Base-by-base conservation (phyloP, 2,329 filamentous ascomycete genomes). In the Leptographium wingfieldii region DNA sequence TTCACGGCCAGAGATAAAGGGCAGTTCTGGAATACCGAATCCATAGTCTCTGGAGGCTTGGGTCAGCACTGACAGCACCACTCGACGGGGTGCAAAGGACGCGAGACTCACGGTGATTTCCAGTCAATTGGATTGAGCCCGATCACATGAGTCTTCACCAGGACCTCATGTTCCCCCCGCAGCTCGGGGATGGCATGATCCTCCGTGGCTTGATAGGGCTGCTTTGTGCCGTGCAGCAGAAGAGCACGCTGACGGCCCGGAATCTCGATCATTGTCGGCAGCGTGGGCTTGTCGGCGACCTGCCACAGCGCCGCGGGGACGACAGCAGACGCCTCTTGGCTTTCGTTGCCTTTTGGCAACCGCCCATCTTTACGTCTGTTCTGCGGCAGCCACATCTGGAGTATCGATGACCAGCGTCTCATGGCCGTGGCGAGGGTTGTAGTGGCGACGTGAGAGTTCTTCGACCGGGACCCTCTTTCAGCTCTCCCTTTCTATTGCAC, bases 121-220 rank as follows among this genome's bases (percentile, higher is more conserved):
- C 83, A 88, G 68, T 89, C 88, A 59, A 91, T 87, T 0, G 88
- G 88, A 66, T 91, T 91, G 46, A 91, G 72, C 0, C 87, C 87
- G 65, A 89, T 84, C 14, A 81, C 80, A 46, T 79, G 73, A 1
- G 83, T 79, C 67, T 80, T 80, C n/a, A 89, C 78, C 5, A 89
- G 72, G 5, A 88, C 71, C 65, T 89, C 83, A 52, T 64, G 61
- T 10, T 67, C 65, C 25, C 61, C 57, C 16, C 63, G 38, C 3
- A 69, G 59, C 29, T 63, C 29, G 5, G 69, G 69, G 2, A 71
- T 66, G 16, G 69, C 63, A 55, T 71, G 68, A 40, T 66, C 60
- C 5, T 66, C 63, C 1, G 68, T 67, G 40, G 71, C 57, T 31
- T 66, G 57, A 57, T 71, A 72, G 1, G 65, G 68, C 55, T 70